A percentile compares a stretch with the other conserved stretches of the same genome.
phyloP scores from a whole-genome alignment of 106 monocot genomes.

The Acanthochlamys bracteata region DNA sequence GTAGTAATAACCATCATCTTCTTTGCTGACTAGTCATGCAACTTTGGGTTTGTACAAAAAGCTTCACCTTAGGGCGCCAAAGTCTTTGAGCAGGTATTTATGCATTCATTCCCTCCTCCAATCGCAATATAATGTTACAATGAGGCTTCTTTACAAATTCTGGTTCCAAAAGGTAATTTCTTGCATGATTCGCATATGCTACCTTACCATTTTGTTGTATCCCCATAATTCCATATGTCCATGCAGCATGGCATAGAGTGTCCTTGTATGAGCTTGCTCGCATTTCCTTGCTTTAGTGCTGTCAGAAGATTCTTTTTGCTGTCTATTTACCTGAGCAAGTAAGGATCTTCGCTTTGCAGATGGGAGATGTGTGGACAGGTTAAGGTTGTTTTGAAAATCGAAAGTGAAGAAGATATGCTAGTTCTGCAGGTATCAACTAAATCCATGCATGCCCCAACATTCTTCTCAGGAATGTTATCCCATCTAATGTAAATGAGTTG shows the following conservation, averaged over 20 bases:
- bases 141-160: too few relatives aligned
- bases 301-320: too few relatives aligned
- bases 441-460: too few relatives aligned
- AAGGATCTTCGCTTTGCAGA: constrained; percentile 25
- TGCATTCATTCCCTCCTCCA: background rate
- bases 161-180: too few relatives aligned
- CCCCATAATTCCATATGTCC: too few relatives aligned
- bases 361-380: constrained; percentile 99
- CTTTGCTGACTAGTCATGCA: constrained; percentile 62
- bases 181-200: too few relatives aligned
- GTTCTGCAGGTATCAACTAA: constrained; percentile 50
- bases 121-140: too few relatives aligned
- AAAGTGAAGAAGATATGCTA: constrained; percentile 95
- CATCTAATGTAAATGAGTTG: too few relatives aligned
- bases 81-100: constrained; percentile 68
- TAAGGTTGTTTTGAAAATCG: constrained; percentile 91
- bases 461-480: too few relatives aligned
- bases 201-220: background rate
- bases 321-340: background rate
- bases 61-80: constrained; percentile 73
- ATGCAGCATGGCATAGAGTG: too few relatives aligned
- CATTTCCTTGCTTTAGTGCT: too few relatives aligned
- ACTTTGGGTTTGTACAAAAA: constrained; percentile 94
- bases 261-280: too few relatives aligned
- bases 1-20: background rate